Conservation (phyloP, 208 protist genomes). For the Novymonas esmeraldas region DNA sequence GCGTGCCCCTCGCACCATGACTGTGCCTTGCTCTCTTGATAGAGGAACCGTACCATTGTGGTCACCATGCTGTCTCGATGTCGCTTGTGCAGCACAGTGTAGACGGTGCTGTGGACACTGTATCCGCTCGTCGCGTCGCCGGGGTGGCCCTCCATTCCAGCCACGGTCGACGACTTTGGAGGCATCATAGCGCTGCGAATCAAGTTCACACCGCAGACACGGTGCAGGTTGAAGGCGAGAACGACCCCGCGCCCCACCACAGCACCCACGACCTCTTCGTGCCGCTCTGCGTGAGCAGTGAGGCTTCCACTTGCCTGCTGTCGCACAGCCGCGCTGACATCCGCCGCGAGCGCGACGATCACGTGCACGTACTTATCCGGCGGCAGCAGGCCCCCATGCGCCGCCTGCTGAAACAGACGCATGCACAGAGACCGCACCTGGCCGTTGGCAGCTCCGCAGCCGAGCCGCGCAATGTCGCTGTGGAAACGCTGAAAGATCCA, state of each 20-base stretch:
- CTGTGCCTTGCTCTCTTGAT: slow-evolving; percentile 54
- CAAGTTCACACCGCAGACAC: slow-evolving; percentile 54
- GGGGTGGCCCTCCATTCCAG: background rate
- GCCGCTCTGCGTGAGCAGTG: slow-evolving; percentile 40
- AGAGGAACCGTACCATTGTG: slow-evolving; percentile 66
- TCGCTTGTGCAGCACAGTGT: slow-evolving; percentile 55
- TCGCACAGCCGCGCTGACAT: slow-evolving; percentile 49
- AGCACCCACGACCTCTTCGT: slow-evolving; percentile 66
- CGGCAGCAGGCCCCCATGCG: slow-evolving; percentile 70
- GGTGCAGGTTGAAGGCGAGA: slow-evolving; percentile 57
- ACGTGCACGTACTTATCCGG: slow-evolving; percentile 62
- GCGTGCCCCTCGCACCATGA: slow-evolving; percentile 51
- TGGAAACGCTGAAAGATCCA: slow-evolving; percentile 86
- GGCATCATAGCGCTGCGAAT: slow-evolving; percentile 46
- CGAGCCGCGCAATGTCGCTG: slow-evolving; percentile 45
- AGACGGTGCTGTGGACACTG: slow-evolving; percentile 51
- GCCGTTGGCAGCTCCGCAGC: slow-evolving; percentile 30
- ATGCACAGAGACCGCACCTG: slow-evolving; percentile 55
- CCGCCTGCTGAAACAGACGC: slow-evolving; percentile 63
- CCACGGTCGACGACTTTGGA: background rate
- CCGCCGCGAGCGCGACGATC: slow-evolving; percentile 62
- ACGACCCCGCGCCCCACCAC: slow-evolving; percentile 46
- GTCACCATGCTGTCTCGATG: slow-evolving; percentile 61
- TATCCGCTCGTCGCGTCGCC: slow-evolving; percentile 3
- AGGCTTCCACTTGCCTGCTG: slow-evolving; percentile 49